Evolutionary conservation across 192 early-diverging fungal species (phyloP), one percentile per base, ranked within the genome.

Genomic region (Thamnidium elegans): DNA sequence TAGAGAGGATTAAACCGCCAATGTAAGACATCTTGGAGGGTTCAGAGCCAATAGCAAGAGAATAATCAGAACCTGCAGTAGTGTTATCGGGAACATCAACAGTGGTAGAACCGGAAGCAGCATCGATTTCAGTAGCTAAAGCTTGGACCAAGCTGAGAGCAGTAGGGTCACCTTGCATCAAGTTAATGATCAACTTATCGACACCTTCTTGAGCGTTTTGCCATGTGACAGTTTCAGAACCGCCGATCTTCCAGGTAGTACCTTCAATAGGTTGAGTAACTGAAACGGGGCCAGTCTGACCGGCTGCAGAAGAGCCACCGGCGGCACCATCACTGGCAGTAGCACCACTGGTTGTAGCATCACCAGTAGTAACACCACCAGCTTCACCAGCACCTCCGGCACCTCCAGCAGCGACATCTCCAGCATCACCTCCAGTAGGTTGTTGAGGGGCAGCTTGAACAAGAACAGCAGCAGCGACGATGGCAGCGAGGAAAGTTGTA

Each of bases 231-330:
- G 34, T 39, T 19, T 69, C 51, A 20, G 50, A 43, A 15, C 20
- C n/a, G 20, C 67, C 67, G 19, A 58, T 58, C 10, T 61, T 23
- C 67, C 60, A 69, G 15, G 67, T 50, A 15, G 52, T 34, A 34
- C 67, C 67, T 4, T 42, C 48, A 46, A 62, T 39, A 39, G 67
- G 67, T 7, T 50, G 50, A 36, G 67, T 69, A 45, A 69, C 62
- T 3, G 60, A 53, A 44, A 69, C 45, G 31, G 7, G 15, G 17
- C 31, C 31, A 17, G 32, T 14, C 20, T 36, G 31, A 9, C 31
- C 32, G 19, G 31, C 55, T 9, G 15, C 55, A 19, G 32, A 15
- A 19, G 31, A 14, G n/a, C 10, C 55, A 56, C 30, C 32, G 32
- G 14, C 30, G 14, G 54, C 54, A 56, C 15, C 55, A 36, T 7